Evolutionary conservation across 768 basidiomycete species (phyloP), one percentile per base, ranked within the genome.

Genomic region (Kwoniella dendrophila): DNA sequence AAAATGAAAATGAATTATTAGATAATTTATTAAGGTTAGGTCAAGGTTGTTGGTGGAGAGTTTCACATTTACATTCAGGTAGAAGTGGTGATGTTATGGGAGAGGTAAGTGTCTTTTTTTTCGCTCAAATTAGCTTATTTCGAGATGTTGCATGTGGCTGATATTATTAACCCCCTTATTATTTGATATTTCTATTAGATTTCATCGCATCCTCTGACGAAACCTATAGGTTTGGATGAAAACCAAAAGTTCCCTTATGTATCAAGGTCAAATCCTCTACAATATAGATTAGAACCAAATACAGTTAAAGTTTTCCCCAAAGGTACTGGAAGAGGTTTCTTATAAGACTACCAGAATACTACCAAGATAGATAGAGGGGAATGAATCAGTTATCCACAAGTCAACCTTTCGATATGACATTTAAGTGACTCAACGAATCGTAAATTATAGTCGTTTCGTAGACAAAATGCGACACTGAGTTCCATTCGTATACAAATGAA

Each of bases 51-150:
- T 78, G 74, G 74, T 74, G 72, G 72, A 63, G 76, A n/a, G 49
- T 78, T 6, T 50, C 59, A 12, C 63, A 67, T 16, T 62, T 78
- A 2, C 48, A 65, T 18, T 72, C 67, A 22, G 77, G 77, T 16
- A 55, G 77, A 43, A 74, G 72, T 61, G 73, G 73, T 12, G 75
- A 76, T 48, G 77, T 78, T 6, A 71, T 69, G 40, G 77, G 77
- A 4, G 75, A 78, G 62, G 75, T 78, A 32, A 72, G 76, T 63
- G 2, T 5, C 5, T 14, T 38, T 18, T 8, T n/a, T n/a, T 8
- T 18, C 36, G 36, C 18, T 18, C 27, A 27, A 29, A 6, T 27
- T 12, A 33, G 26, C 30, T 20, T 20, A 5, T 11, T 51, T 5
- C 55, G 45, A n/a, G n/a, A 30, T 18, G 24, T 24, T 3, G n/a